A percentile compares a stretch with the other conserved stretches of the same genome.
Evolutionary conservation across 2,329 filamentous ascomycete species (phyloP).

Genomic region (Trichoderma sp.): DNA sequence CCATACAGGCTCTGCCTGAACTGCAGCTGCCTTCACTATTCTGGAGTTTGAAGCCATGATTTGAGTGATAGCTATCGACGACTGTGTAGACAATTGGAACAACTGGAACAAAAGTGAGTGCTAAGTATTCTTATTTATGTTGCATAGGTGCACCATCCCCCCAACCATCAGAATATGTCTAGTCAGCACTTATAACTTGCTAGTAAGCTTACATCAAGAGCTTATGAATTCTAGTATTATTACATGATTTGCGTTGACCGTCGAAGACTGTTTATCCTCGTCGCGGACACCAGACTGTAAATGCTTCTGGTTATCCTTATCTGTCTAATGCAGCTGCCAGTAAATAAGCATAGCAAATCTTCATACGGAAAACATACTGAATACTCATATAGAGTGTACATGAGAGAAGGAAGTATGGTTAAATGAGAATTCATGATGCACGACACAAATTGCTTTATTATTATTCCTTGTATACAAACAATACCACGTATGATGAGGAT

Average conservation of each 20-base stretch:
- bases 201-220: not conserved
- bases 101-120: not conserved
- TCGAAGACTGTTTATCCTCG: not conserved
- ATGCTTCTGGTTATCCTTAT: not conserved
- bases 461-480: not conserved
- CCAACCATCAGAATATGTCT: not conserved
- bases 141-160: not conserved
- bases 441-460: not conserved
- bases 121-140: not conserved
- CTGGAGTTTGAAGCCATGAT: not conserved
- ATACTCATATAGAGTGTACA: no score
- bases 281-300: not conserved
- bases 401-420: not conserved
- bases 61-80: not conserved
- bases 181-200: not conserved
- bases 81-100: not conserved
- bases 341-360: not conserved
- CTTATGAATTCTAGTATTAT: not conserved
- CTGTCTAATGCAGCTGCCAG: not conserved
- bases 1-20: not conserved
- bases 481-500: not conserved
- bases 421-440: not conserved
- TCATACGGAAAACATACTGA: not conserved
- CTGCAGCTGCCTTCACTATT: not conserved
- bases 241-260: not conserved